Evolutionary conservation across 2,329 filamentous ascomycete species (phyloP).

Genomic region (Penicillium polonicum): DNA sequence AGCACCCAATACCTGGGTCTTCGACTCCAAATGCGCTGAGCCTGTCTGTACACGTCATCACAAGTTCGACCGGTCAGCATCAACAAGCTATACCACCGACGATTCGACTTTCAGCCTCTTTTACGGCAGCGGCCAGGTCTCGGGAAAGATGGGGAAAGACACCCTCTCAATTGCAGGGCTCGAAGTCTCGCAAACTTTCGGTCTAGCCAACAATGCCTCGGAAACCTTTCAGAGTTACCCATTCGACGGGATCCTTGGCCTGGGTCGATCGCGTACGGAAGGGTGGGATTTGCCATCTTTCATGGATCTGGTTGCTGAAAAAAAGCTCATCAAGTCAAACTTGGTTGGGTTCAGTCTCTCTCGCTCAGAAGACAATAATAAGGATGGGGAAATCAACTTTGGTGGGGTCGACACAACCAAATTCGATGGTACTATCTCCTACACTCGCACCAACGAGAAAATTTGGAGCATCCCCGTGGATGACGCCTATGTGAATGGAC

Average conservation of each 20-base stretch:
- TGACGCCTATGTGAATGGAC: constrained; percentile 62
- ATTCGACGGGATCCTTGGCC: constrained; percentile 82
- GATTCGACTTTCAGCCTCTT: constrained; percentile 59
- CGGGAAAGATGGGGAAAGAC: constrained; percentile 66
- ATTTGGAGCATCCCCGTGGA: constrained; percentile 74
- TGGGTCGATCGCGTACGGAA: constrained; percentile 62
- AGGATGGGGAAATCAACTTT: constrained; percentile 75
- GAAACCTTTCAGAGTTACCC: constrained; percentile 74
- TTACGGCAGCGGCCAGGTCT: constrained; percentile 76
- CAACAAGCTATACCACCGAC: constrained; percentile 58
- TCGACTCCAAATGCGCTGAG: constrained; percentile 67
- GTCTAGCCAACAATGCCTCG: constrained; percentile 69
- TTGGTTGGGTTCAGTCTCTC: constrained; percentile 71
- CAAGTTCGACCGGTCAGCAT: constrained; percentile 66
- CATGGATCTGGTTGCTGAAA: constrained; percentile 59
- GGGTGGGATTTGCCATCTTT: constrained; percentile 60
- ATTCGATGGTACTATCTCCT: constrained; percentile 67
- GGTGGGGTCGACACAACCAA: constrained; percentile 67
- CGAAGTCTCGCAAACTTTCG: constrained; percentile 65
- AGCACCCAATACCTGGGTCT: constrained; percentile 75
- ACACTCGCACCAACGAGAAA: constrained; percentile 56
- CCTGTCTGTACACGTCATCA: constrained; percentile 68
- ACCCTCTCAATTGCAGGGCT: constrained; percentile 66
- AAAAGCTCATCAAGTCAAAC: constrained; percentile 61
- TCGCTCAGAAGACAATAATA: constrained; percentile 62